Percentiles rank a stretch among this genome's conserved stretches.
phyloP scores from a whole-genome alignment of 2,329 filamentous ascomycete genomes.

The Penicillium vulpinum region DNA sequence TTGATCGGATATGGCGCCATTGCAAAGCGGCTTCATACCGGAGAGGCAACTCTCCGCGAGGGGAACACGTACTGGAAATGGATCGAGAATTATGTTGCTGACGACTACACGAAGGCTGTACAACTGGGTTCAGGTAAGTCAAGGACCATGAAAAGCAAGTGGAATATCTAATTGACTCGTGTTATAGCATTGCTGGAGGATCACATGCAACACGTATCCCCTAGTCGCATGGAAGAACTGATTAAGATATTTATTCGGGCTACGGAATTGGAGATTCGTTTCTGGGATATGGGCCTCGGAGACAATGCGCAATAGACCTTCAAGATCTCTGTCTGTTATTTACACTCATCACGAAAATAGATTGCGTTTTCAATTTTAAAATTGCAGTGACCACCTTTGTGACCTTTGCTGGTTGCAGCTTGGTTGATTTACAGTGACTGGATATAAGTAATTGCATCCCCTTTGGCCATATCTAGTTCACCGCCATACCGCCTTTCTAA shows the following conservation, averaged over 20 bases:
- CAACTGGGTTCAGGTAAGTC: slow-evolving; percentile 65
- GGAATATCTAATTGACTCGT: slow-evolving; percentile 7
- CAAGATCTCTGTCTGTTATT: neutral
- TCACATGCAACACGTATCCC: slow-evolving; percentile 70
- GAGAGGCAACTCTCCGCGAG: slow-evolving; percentile 60
- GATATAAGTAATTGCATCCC: too few relatives aligned
- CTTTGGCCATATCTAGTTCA: too few relatives aligned
- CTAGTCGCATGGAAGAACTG: slow-evolving; percentile 74
- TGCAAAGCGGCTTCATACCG: slow-evolving; percentile 67
- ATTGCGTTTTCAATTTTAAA: neutral
- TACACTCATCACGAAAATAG: neutral
- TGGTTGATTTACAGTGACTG: too few relatives aligned
- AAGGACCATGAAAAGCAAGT: neutral
- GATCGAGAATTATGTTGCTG: slow-evolving; percentile 84
- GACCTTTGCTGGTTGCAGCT: neutral
- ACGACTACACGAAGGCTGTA: slow-evolving; percentile 75
- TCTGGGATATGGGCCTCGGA: slow-evolving; percentile 68
- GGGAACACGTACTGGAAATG: slow-evolving; percentile 82
- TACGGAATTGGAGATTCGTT: slow-evolving; percentile 75
- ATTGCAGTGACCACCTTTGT: too few relatives aligned
- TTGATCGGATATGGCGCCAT: slow-evolving; percentile 85
- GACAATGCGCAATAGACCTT: slow-evolving; percentile 14
- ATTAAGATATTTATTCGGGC: slow-evolving; percentile 81
- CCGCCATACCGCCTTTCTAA: too few relatives aligned
- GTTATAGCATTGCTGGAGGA: slow-evolving; percentile 69